Evolutionary conservation across 2,329 filamentous ascomycete genomes (phyloP), one percentile per base, ranked within the genome.

Genomic region (Paramyrothecium roridum): DNA sequence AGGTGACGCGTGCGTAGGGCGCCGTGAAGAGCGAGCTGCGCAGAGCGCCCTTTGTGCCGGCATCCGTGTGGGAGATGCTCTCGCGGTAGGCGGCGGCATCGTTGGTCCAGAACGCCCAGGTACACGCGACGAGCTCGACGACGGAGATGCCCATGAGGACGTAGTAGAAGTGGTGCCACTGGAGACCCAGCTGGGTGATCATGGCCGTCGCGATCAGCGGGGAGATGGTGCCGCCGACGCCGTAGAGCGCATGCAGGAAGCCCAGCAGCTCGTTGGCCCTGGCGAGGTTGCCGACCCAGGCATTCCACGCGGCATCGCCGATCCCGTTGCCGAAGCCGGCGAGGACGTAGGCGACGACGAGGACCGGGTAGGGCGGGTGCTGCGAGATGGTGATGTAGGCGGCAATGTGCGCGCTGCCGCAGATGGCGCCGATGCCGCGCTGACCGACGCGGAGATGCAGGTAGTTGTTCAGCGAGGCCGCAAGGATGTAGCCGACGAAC

Each of bases 131-230:
- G 2, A 85, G 65, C 61, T 89, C 85, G 26, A 87, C 57, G 2
- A 68, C 74, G 0, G 84, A 77, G 13, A 50, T 50, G 66, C 79
- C 58, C 64, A 88, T 84, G 86, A 91, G 89, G 47, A 91, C 73
- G 65, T 90, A 91, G 70, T 91, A 93, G 66, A 88, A 92, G 2
- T 76, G 75, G 62, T 87, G 90, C 89, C 89, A 93, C 0, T 76
- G 76, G 52, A 87, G 59, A 7, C 74, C 62, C 0, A 75, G 84
- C 62, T 84, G 84, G 0, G 85, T 85, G 40, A 91, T 83, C 79
- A 93, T 82, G 0, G 80, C 80, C 0, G 89, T 91, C 0, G 88
- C 87, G 50, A 91, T 80, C 3, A 91, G 67, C 0, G 89, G 89
- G n/a, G 83, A 79, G 0, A 91, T 71, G 0, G 88, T 84, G 1